phyloP scores from a whole-genome alignment of 2,329 filamentous ascomycete genomes.

The Hawksworthiomyces lignivorus region DNA sequence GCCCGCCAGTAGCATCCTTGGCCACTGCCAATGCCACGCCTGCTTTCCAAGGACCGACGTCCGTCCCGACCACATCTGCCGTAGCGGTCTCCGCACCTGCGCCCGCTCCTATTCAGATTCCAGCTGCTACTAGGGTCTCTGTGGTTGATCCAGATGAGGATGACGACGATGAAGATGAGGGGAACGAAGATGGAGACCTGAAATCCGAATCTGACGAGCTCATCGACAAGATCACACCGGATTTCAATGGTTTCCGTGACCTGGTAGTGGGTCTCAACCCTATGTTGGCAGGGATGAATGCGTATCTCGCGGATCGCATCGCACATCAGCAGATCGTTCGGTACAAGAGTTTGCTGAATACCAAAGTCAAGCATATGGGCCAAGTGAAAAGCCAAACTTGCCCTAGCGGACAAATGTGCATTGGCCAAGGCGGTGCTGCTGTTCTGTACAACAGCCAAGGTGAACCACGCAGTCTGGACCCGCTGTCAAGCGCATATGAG shows the following conservation, averaged over 20 bases:
- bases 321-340: slow-evolving; percentile 71
- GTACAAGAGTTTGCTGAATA: slow-evolving; percentile 68
- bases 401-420: slow-evolving; percentile 53
- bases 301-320: slow-evolving; percentile 69
- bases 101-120: slow-evolving; percentile 10
- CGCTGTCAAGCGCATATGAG: slow-evolving; percentile 43
- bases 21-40: slow-evolving; percentile 29
- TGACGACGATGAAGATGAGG: slow-evolving; percentile 55
- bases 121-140: slow-evolving; percentile 2
- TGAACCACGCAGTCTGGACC: slow-evolving; percentile 52
- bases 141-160: slow-evolving; percentile 36
- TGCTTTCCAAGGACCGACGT: slow-evolving; percentile 1
- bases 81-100: neutral
- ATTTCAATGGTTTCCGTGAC: slow-evolving; percentile 65
- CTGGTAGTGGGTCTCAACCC: slow-evolving; percentile 71
- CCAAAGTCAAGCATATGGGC: slow-evolving; percentile 62
- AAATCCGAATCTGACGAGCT: slow-evolving; percentile 54
- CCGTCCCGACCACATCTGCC: neutral
- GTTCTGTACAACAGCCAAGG: slow-evolving; percentile 52
- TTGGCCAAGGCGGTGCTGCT: slow-evolving; percentile 58
- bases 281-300: slow-evolving; percentile 46
- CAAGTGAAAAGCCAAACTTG: slow-evolving; percentile 50
- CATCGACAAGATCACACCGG: slow-evolving; percentile 63
- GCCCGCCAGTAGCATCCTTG: slow-evolving; percentile 44
- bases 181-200: slow-evolving; percentile 51